These are phyloP conservation scores for Teunomyces pallodes DNA, from an alignment of 805 yeast genomes.

Conservation along the genomic window DNA sequence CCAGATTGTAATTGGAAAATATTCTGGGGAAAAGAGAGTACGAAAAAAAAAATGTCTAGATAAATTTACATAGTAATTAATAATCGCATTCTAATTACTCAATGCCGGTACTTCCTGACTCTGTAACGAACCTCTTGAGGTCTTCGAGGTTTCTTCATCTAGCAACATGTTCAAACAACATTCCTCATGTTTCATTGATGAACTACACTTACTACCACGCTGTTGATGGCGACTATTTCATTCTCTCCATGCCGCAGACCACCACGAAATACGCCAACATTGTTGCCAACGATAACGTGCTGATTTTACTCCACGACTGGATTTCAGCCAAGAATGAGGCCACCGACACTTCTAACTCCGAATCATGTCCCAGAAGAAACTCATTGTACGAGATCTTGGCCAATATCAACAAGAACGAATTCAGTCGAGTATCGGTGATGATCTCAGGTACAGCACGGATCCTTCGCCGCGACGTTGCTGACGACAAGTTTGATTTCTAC, in stretches of 20 bases:
- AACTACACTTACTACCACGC: conserved; percentile 67
- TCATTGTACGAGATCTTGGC: conserved; percentile 52
- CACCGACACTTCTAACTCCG: neutral
- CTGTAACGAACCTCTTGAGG: conserved; percentile 45
- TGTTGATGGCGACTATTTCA: conserved; percentile 48
- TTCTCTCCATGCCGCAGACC: conserved; percentile 67
- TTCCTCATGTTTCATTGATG: conserved; percentile 90
- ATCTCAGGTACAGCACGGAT: conserved; percentile 69
- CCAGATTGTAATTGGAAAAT: conserved; percentile 14
- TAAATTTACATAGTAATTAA: neutral
- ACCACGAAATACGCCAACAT: conserved; percentile 79
- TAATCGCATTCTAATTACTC: neutral
- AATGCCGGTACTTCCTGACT: conserved; percentile 26
- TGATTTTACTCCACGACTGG: conserved; percentile 90
- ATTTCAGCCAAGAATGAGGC: conserved; percentile 49
- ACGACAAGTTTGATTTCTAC: conserved; percentile 54
- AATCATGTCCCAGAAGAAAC: conserved; percentile 16
- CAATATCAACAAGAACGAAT: conserved; percentile 73
- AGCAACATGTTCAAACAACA: conserved; percentile 71
- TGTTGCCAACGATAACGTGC: conserved; percentile 67
- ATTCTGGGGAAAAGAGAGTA: no score
- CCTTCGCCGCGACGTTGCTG: conserved; percentile 31
- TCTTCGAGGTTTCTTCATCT: conserved; percentile 74
- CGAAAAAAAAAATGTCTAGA: neutral
- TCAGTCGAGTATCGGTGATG: conserved; percentile 80